Evolutionary conservation across 23 red algal genomes (phyloP), one percentile per base, ranked within the genome.

Genomic region (Gracilariopsis chorda): DNA sequence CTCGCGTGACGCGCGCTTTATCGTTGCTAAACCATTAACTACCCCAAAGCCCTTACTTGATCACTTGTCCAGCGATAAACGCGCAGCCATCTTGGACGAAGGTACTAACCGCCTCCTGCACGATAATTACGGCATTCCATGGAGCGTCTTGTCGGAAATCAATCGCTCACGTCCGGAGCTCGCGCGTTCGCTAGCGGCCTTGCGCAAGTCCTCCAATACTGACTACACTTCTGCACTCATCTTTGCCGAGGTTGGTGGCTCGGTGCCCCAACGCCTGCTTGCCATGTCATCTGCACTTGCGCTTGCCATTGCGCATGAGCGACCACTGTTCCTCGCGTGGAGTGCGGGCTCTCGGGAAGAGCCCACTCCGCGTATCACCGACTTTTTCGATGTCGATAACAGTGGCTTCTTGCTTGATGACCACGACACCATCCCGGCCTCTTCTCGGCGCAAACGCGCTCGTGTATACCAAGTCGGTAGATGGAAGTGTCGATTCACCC

Each of bases 341-440:
- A 78, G 89, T 21, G 27, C 68, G 19, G 78, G 78, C 44, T 69
- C 70, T 40, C 62, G 78, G 30, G 79, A 83, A 25, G 89, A 84
- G 39, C 78, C 77, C 3, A 92, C 89, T 30, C 79, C 78, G 23
- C 56, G 68, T n/a, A 72, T 84, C 14, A 84, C 89, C 29, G 78
- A 83, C 44, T 84, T 92, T 62, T 92, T 92, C 49, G 79, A 92
- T 43, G 51, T 92, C n/a, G 78, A 84, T 63, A 84, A 71, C 41
- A 68, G 70, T 35, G 78, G 78, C 5, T 77, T 48, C 21, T 24
- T 77, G 23, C 33, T 75, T 19, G 77, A 77, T 27, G 78, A 49
- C 16, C 16, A 52, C 41, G 36, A 20, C 36, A 56, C 29, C 12
- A 69, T 24, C 21, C 33, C 23, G 17, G 5, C 64, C 21, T 68